Evolutionary conservation across 1,284 basidiomycete genomes (phyloP), one percentile per base, ranked within the genome.

Genomic region (Singerocomus rubriflavus): DNA sequence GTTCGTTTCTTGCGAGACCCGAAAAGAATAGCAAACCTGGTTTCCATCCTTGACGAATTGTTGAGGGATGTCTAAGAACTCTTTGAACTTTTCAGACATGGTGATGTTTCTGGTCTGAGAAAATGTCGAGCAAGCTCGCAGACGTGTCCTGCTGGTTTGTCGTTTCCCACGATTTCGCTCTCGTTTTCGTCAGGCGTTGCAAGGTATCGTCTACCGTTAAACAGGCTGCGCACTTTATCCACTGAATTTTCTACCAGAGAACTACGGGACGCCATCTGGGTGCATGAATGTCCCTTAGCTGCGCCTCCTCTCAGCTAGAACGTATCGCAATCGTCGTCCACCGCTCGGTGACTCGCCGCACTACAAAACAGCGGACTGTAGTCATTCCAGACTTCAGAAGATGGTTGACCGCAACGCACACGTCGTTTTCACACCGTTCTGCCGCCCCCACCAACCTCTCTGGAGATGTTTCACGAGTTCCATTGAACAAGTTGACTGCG

Each of bases 11-110:
- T 0, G 3, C 16, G 12, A 25, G 8, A 29, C 3, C 3, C 4
- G 1, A 10, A 21, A 0, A 34, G 17, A 14, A 46, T 14, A 31
- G 72, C 82, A 58, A 48, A 93, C 94, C 78, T 94, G 92, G 61
- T 91, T 92, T 52, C 96, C 96, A 62, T 98, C 96, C 63, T 84
- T 88, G 61, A 95, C 63, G 71, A 98, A 98, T 66, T 93, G 83
- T 70, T 93, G 90, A 47, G 95, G 94, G 57, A 96, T 81, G 56
- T 98, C 93, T 59, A 89, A 74, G 72, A 98, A 84, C 66, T 98
- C 96, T 68, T 83, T 88, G 61, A 97, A 70, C 74, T 91, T 91
- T 70, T 96, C 93, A 56, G 91, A 91, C 90, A 93, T 93, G 67
- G 55, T 73, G 66, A 53, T 60, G 55, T 47, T 30, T 58, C 54